These are phyloP conservation scores for Gaeumannomyces sp. DNA, from an alignment of 2,329 filamentous ascomycete genomes.

Conservation along the genomic window DNA sequence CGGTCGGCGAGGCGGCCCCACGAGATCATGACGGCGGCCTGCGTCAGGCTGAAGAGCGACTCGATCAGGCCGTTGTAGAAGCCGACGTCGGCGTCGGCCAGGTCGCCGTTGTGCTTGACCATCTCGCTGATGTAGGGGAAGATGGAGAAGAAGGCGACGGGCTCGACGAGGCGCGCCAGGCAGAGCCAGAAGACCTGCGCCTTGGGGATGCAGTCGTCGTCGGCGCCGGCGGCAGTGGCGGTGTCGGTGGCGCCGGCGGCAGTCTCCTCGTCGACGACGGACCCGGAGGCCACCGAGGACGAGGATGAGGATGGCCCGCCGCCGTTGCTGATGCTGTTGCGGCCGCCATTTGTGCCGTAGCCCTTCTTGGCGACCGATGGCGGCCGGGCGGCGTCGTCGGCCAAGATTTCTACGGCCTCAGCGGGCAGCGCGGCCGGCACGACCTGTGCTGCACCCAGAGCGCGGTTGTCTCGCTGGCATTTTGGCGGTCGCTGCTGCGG, in stretches of 20 bases:
- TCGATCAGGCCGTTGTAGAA: slow-evolving; percentile 76
- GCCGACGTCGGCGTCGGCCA: slow-evolving; percentile 62
- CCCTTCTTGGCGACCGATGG: slow-evolving; percentile 8
- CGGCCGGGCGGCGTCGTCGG: background rate
- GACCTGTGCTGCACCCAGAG: slow-evolving; percentile 19
- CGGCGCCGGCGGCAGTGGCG: slow-evolving; percentile 28
- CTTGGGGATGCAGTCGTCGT: slow-evolving; percentile 49
- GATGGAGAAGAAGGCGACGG: slow-evolving; percentile 77
- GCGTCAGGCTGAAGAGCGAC: slow-evolving; percentile 65
- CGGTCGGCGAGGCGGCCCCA: slow-evolving; percentile 67
- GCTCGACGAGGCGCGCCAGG: slow-evolving; percentile 66
- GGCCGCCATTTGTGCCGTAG: slow-evolving; percentile 11
- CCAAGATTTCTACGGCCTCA: slow-evolving; percentile 8
- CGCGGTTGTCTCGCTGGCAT: slow-evolving; percentile 24
- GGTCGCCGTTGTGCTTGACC: slow-evolving; percentile 58
- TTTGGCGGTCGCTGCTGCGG: background rate
- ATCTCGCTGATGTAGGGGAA: slow-evolving; percentile 77
- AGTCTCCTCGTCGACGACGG: background rate
- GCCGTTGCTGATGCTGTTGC: slow-evolving; percentile 10
- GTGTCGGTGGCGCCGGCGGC: slow-evolving; percentile 16
- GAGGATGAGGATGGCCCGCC: background rate
- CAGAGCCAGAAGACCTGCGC: slow-evolving; percentile 68
- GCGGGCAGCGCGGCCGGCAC: slow-evolving; percentile 13
- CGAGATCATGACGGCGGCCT: slow-evolving; percentile 70
- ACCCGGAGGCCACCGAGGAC: background rate